Evolutionary conservation across 202 grass and related monocot genomes (phyloP).

Genomic region (Brachypodium distachyon): DNA sequence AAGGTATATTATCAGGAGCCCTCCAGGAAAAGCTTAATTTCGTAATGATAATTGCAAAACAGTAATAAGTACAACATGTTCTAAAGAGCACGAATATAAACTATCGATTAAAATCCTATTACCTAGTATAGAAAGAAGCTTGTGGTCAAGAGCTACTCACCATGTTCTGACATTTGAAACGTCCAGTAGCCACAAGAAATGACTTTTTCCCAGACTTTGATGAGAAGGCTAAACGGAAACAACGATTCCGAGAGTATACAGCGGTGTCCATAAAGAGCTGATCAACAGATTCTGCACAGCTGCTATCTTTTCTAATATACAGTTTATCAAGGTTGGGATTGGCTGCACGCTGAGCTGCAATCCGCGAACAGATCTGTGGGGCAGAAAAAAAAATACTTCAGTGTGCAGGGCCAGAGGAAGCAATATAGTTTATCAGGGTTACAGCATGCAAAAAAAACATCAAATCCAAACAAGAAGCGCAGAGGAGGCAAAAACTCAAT

Average conservation of each 20-base stretch:
- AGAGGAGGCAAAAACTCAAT: neutral
- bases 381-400: slow-evolving; percentile 28
- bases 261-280: slow-evolving; percentile 76
- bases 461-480: neutral
- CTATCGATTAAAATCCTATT: neutral
- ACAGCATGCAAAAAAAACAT: neutral
- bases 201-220: slow-evolving; percentile 86
- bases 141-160: slow-evolving; percentile 38
- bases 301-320: slow-evolving; percentile 66
- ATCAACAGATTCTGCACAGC: slow-evolving; percentile 17
- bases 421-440: neutral
- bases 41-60: neutral
- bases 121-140: neutral
- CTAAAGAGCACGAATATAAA: neutral
- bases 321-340: slow-evolving; percentile 58
- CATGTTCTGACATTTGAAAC: slow-evolving; percentile 90
- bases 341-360: slow-evolving; percentile 37
- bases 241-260: slow-evolving; percentile 91
- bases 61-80: neutral
- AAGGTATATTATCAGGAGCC: neutral
- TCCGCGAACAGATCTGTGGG: slow-evolving; percentile 59
- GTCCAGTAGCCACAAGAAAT: slow-evolving; percentile 65
- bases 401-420: neutral
- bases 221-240: slow-evolving; percentile 85
- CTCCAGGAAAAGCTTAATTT: neutral